phyloP scores from a whole-genome alignment of 768 basidiomycete genomes.

The Solioccasus polychromus region DNA sequence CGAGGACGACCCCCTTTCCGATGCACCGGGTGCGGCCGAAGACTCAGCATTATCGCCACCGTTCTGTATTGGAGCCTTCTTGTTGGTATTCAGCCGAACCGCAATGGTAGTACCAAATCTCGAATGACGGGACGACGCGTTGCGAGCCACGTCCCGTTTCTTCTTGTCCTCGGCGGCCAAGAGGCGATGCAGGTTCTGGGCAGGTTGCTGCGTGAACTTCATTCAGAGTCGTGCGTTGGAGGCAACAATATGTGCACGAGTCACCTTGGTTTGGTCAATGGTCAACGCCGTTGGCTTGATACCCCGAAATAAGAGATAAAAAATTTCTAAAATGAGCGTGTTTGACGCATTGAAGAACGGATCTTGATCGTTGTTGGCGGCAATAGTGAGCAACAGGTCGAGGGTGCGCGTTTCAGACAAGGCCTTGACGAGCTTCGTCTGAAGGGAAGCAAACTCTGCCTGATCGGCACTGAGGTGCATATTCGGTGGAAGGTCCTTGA shows the following conservation, averaged over 20 bases:
- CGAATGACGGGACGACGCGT: constrained; percentile 78
- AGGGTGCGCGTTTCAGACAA: constrained; percentile 72
- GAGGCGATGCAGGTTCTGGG: constrained; percentile 66
- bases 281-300: constrained; percentile 61
- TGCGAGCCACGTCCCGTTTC: constrained; percentile 53
- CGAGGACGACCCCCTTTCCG: constrained; percentile 31
- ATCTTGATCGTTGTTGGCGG: constrained; percentile 72
- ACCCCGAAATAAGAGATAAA: constrained; percentile 86
- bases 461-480: constrained; percentile 72
- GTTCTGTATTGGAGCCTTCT: constrained; percentile 29
- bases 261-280: constrained; percentile 64
- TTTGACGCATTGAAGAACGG: constrained; percentile 85
- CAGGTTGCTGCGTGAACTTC: constrained; percentile 52
- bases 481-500: constrained; percentile 79
- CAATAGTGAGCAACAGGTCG: constrained; percentile 80
- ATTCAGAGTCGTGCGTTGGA: constrained; percentile 8
- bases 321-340: constrained; percentile 86
- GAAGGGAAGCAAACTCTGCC: constrained; percentile 73
- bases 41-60: constrained; percentile 24
- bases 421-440: constrained; percentile 69
- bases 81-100: constrained; percentile 66
- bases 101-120: constrained; percentile 95
- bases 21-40: constrained; percentile 18
- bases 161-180: constrained; percentile 72
- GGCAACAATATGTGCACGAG: constrained; percentile 3